Base-by-base conservation (phyloP, 75 land plant genomes). In the Cryptomeria japonica region DNA sequence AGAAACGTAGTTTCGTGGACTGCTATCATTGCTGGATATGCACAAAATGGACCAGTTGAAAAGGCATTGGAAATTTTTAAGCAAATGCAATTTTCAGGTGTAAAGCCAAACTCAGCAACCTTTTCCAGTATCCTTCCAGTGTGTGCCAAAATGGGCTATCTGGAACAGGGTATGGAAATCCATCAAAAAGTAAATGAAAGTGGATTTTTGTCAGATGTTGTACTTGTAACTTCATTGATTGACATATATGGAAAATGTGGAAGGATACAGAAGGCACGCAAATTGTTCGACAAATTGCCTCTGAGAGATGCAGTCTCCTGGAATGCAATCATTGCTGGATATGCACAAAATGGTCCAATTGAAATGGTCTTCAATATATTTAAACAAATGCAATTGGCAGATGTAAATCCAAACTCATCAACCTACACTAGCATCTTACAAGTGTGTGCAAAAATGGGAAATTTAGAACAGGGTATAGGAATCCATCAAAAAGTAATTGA, bases 241-340 rank as follows among this genome's bases (percentile, higher is more conserved):
- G 93, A 91, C 58, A 96, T 96, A 95, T 94, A 96, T 87, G 86
- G 93, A n/a, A 94, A 93, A 86, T 94, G 95, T 78, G 91, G 93
- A 56, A 75, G 90, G 86, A 78, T 93, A 46, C 91, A 89, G 44
- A 88, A 85, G 16, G 97, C 97, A 70, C 19, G 80, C 76, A 15
- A 10, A 36, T 70, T 94, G 83, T 96, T 93, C 88, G 92, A 92
- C 55, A 89, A 51, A 28, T 90, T 96, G 94, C 46, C 44, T 22
- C 77, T 73, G 5, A 89, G 87, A 83, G 94, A 92, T n/a, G 78
- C 87, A 58, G 89, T 93, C 2, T 90, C 95, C 11, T 96, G 95
- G 92, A 94, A 94, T 61, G 94, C 95, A 38, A 94, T 96, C 89
- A 46, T 94, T 19, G 87, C 72, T 8, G 97, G 95, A 1, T 94